Conservation (phyloP, 495 filamentous ascomycete species). For the Penicillium lividum region DNA sequence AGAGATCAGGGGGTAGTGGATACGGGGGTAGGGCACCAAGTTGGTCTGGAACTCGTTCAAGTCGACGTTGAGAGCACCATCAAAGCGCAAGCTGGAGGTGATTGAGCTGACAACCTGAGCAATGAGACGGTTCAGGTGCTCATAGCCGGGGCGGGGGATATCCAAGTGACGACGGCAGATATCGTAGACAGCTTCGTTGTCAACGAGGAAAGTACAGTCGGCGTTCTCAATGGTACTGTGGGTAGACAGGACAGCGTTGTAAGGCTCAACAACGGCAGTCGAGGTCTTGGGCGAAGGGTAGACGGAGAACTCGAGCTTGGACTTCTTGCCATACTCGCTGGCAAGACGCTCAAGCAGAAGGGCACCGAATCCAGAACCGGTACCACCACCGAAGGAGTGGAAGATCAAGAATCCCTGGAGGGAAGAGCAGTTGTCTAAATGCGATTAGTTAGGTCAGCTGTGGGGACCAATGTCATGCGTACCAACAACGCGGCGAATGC, state of each 20-base stretch:
- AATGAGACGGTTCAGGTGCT: slow-evolving; percentile 88
- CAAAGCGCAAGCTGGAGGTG: slow-evolving; percentile 86
- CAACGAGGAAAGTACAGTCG: slow-evolving; percentile 89
- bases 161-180: slow-evolving; percentile 89
- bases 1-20: slow-evolving; percentile 88
- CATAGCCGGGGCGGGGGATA: slow-evolving; percentile 80
- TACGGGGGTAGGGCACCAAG: slow-evolving; percentile 86
- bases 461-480: slow-evolving; percentile 24
- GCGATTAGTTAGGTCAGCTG: slow-evolving; percentile 18
- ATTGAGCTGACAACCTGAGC: slow-evolving; percentile 92
- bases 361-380: slow-evolving; percentile 87
- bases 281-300: slow-evolving; percentile 86
- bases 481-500: slow-evolving; percentile 82
- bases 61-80: slow-evolving; percentile 89
- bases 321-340: slow-evolving; percentile 91
- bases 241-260: slow-evolving; percentile 88
- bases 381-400: slow-evolving; percentile 93
- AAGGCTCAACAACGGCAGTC: slow-evolving; percentile 88
- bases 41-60: slow-evolving; percentile 96
- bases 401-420: slow-evolving; percentile 93
- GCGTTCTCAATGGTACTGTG: slow-evolving; percentile 94
- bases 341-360: slow-evolving; percentile 85
- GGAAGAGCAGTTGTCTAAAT: slow-evolving; percentile 82
- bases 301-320: slow-evolving; percentile 89
- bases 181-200: slow-evolving; percentile 92